Evolutionary conservation across 2,329 filamentous ascomycete genomes (phyloP).

Genomic region (Akanthomyces muscarius): DNA sequence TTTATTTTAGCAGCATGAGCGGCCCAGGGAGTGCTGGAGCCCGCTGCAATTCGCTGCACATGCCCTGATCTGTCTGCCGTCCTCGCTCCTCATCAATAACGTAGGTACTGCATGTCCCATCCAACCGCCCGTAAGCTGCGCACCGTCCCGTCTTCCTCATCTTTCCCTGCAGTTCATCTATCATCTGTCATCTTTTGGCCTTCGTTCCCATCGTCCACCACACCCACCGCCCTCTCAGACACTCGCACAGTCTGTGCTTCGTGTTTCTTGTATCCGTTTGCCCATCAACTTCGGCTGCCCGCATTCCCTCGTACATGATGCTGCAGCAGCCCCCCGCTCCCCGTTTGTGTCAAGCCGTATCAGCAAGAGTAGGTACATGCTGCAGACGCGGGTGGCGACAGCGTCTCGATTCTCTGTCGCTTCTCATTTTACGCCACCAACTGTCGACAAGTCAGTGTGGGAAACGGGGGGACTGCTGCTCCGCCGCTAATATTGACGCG

Average conservation of each 20-base stretch:
- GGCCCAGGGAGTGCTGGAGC: no score
- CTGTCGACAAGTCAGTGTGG: background rate
- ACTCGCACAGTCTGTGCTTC: background rate
- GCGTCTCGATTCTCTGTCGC: background rate
- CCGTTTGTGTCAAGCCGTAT: slow-evolving; percentile 1
- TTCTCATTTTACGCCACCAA: background rate
- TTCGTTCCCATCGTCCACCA: background rate
- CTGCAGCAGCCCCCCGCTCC: background rate
- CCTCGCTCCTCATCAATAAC: no score
- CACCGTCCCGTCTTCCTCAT: background rate
- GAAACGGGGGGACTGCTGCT: background rate
- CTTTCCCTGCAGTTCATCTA: background rate
- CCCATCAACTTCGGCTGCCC: background rate
- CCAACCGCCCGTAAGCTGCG: background rate
- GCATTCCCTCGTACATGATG: slow-evolving; percentile 1
- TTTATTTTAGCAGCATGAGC: background rate
- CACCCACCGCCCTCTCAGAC: background rate
- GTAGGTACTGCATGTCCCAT: background rate
- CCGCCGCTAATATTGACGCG: background rate
- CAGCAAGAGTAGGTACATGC: background rate
- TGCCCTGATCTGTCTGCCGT: background rate
- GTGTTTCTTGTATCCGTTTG: background rate
- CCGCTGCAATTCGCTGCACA: background rate
- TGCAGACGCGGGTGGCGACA: background rate
- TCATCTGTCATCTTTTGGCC: background rate